Conservation (phyloP, 306 rosid genomes). For the Inga oerstediana region DNA sequence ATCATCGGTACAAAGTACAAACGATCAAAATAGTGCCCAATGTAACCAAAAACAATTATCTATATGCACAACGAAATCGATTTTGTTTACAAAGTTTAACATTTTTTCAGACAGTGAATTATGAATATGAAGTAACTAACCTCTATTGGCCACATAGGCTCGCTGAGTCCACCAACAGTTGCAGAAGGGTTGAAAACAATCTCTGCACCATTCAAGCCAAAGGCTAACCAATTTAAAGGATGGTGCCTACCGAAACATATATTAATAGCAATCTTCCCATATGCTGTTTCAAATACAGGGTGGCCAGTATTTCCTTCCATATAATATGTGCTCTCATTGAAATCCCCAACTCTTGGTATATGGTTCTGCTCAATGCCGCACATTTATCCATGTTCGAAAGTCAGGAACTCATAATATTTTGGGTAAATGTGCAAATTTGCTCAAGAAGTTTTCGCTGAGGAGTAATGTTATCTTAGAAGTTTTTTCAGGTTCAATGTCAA, state of each 20-base stretch:
- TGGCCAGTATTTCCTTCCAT: conserved; percentile 97
- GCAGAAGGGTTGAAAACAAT: conserved; percentile 98
- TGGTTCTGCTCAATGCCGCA: conserved; percentile 65
- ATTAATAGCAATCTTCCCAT: conserved; percentile 82
- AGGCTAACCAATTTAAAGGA: conserved; percentile 89
- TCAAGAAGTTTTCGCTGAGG: too few species aligned
- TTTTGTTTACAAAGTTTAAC: not conserved
- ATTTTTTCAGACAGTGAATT: not conserved
- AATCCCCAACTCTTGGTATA: conserved; percentile 93
- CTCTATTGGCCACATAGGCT: conserved; percentile 98
- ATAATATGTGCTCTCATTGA: conserved; percentile 91
- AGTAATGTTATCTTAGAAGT: too few species aligned
- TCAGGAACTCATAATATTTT: not conserved
- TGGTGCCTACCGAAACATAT: conserved; percentile 96
- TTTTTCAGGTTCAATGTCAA: too few species aligned
- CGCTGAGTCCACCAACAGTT: conserved; percentile 92
- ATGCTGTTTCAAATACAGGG: conserved; percentile 89
- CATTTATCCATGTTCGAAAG: conserved; percentile 29
- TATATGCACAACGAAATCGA: not conserved
- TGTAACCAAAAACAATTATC: not conserved
- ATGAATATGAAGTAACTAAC: conserved; percentile 39
- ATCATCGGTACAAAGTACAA: not conserved
- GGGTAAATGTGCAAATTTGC: too few species aligned
- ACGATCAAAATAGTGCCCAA: not conserved
- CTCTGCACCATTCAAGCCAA: conserved; percentile 94